Percentiles rank a stretch among this genome's conserved stretches.
Conservation (phyloP, 139 green algal genomes). For the Pseudopediastrum boryanum region DNA sequence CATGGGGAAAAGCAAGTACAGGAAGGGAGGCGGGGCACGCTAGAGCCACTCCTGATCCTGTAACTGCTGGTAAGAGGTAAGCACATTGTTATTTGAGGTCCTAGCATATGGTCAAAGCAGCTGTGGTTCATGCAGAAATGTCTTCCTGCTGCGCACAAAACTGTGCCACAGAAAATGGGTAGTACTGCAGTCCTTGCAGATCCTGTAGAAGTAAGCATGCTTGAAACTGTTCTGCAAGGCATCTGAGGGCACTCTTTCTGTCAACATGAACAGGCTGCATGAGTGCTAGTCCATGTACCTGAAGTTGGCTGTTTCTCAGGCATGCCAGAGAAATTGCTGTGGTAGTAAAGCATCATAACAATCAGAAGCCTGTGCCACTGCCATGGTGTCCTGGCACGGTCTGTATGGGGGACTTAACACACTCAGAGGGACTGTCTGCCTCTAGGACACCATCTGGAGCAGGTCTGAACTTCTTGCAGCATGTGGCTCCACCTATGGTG, state of each 20-base stretch:
- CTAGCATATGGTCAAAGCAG: neutral
- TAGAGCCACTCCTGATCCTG: neutral
- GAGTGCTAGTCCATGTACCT: too few relatives aligned
- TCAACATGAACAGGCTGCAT: too few relatives aligned
- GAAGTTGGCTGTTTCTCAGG: too few relatives aligned
- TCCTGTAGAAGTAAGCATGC: too few relatives aligned
- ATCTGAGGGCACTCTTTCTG: too few relatives aligned
- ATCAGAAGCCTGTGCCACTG: too few relatives aligned
- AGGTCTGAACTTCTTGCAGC: neutral
- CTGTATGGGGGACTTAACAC: neutral
- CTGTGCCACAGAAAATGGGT: neutral
- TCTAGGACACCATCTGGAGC: neutral
- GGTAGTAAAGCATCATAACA: too few relatives aligned
- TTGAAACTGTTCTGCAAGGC: too few relatives aligned
- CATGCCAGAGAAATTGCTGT: too few relatives aligned
- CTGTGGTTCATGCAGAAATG: neutral
- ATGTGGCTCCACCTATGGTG: neutral
- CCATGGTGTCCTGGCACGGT: neutral
- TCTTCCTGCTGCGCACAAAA: neutral
- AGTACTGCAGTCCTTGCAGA: neutral
- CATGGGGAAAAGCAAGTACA: constrained; percentile 43
- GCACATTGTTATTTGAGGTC: neutral
- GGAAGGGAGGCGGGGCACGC: constrained; percentile 1
- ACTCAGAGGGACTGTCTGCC: neutral
- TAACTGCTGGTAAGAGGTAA: neutral